These are phyloP conservation scores for Suhomyces maxii DNA, from an alignment of 1,139 yeast species.

Conservation along the genomic window DNA sequence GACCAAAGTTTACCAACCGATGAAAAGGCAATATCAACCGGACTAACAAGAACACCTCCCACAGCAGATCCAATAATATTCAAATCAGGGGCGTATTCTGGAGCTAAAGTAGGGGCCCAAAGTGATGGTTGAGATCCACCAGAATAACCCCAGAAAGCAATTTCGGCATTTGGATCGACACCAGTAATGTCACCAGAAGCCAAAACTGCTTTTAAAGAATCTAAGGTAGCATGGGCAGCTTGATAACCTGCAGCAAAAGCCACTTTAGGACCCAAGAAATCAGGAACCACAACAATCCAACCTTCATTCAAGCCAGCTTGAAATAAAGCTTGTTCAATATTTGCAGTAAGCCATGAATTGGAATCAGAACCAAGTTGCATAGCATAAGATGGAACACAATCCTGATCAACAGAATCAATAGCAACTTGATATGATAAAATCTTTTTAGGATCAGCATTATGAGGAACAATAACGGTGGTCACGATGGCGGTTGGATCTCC, in stretches of 20 bases:
- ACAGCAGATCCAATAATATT: conserved; percentile 32
- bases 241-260: conserved; percentile 31
- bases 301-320: conserved; percentile 25
- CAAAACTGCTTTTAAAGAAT: conserved; percentile 28
- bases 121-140: conserved; percentile 38
- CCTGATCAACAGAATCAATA: conserved; percentile 28
- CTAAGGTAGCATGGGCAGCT: conserved; percentile 30
- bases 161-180: conserved; percentile 21
- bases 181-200: conserved; percentile 25
- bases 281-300: conserved; percentile 34
- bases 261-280: conserved; percentile 31
- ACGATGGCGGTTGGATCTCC: conserved; percentile 34
- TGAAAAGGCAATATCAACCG: conserved; percentile 18
- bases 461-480: conserved; percentile 34
- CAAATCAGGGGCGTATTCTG: conserved; percentile 34
- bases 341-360: conserved; percentile 1
- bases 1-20: conserved; percentile 27
- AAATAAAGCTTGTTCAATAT: conserved; percentile 13
- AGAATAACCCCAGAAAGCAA: conserved; percentile 37
- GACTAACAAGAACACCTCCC: conserved; percentile 35
- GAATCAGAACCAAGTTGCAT: conserved; percentile 22
- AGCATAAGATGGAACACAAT: conserved; percentile 38
- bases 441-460: conserved; percentile 28
- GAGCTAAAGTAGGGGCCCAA: conserved; percentile 39
- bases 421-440: conserved; percentile 38